Percentiles rank a stretch among this genome's conserved stretches.
Evolutionary conservation across 2,329 filamentous ascomycete species (phyloP).

Genomic region (Clonostachys rhizophaga): DNA sequence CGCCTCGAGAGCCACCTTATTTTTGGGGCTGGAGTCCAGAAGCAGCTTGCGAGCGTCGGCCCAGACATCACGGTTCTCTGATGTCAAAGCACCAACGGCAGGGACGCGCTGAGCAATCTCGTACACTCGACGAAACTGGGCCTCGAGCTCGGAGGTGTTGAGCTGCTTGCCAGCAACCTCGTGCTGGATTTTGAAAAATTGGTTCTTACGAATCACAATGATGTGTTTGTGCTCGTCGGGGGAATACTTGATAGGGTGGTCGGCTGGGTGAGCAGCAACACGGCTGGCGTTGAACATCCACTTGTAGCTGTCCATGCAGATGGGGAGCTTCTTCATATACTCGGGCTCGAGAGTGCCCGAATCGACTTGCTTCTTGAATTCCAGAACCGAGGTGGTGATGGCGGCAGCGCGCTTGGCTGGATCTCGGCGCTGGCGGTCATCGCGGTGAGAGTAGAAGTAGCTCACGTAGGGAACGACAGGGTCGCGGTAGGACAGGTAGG

Average conservation of each 20-base stretch:
- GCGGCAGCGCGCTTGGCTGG: conserved; percentile 91
- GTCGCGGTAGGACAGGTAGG: conserved; percentile 90
- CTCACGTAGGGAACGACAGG: conserved; percentile 97
- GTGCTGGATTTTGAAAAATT: conserved; percentile 89
- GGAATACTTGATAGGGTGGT: conserved; percentile 79
- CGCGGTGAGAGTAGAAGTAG: conserved; percentile 98
- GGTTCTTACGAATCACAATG: conserved; percentile 87
- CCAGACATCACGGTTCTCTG: conserved; percentile 92
- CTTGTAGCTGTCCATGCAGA: conserved; percentile 97
- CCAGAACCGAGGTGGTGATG: conserved; percentile 77
- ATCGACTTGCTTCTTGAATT: conserved; percentile 95
- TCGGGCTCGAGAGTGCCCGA: conserved; percentile 81
- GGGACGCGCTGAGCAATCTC: conserved; percentile 66
- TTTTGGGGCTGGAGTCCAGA: conserved; percentile 70
- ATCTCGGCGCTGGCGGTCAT: conserved; percentile 82
- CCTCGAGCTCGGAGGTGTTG: conserved; percentile 83
- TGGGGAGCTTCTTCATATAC: conserved; percentile 96
- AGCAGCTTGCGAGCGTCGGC: conserved; percentile 76
- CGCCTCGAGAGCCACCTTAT: conserved; percentile 70
- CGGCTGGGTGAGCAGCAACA: conserved; percentile 75
- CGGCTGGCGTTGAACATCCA: conserved; percentile 98
- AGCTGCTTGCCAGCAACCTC: conserved; percentile 80
- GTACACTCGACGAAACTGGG: conserved; percentile 83
- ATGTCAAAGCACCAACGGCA: conserved; percentile 79
- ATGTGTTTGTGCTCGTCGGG: conserved; percentile 78